A percentile compares a stretch with the other conserved stretches of the same genome.
phyloP scores from a whole-genome alignment of 2,329 filamentous ascomycete species.

The Alternaria infectoria region DNA sequence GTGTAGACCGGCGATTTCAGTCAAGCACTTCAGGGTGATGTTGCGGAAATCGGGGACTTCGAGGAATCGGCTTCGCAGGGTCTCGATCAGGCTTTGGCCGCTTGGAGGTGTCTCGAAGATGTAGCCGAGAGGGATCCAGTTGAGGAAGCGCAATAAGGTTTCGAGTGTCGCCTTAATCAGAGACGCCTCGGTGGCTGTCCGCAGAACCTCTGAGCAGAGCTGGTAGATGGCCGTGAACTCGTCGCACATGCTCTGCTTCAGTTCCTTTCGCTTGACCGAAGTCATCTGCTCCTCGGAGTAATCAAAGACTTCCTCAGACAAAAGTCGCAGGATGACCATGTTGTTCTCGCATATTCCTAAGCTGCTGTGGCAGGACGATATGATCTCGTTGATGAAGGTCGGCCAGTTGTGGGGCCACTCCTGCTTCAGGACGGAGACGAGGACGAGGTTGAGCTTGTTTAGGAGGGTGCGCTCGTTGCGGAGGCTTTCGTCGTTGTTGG shows the following conservation, averaged over 20 bases:
- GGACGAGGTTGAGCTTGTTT: slow-evolving; percentile 97
- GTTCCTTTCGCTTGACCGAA: slow-evolving; percentile 92
- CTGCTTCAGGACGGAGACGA: slow-evolving; percentile 97
- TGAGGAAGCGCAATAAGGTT: slow-evolving; percentile 93
- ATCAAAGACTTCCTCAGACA: slow-evolving; percentile 98
- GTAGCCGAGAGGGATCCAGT: slow-evolving; percentile 98
- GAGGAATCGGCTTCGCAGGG: slow-evolving; percentile 87
- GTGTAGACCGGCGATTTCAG: slow-evolving; percentile 93
- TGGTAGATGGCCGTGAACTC: slow-evolving; percentile 99
- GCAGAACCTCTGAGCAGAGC: slow-evolving; percentile 93
- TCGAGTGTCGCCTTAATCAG: slow-evolving; percentile 96
- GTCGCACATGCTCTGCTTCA: slow-evolving; percentile 98
- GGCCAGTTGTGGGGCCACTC: slow-evolving; percentile 99
- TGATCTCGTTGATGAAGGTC: slow-evolving; percentile 99
- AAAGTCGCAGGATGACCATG: slow-evolving; percentile 94
- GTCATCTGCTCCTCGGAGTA: slow-evolving; percentile 99
- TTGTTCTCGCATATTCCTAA: slow-evolving; percentile 99
- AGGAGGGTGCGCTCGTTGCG: slow-evolving; percentile 85
- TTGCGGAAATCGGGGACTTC: slow-evolving; percentile 96
- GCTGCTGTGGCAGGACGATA: slow-evolving; percentile 92
- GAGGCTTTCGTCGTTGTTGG: slow-evolving; percentile 85
- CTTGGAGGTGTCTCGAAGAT: slow-evolving; percentile 88
- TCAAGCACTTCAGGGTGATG: slow-evolving; percentile 93
- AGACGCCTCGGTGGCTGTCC: slow-evolving; percentile 84
- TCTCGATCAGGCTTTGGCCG: slow-evolving; percentile 78